phyloP scores from a whole-genome alignment of 129 eudicot species.

The Heracleum sosnowskyi region DNA sequence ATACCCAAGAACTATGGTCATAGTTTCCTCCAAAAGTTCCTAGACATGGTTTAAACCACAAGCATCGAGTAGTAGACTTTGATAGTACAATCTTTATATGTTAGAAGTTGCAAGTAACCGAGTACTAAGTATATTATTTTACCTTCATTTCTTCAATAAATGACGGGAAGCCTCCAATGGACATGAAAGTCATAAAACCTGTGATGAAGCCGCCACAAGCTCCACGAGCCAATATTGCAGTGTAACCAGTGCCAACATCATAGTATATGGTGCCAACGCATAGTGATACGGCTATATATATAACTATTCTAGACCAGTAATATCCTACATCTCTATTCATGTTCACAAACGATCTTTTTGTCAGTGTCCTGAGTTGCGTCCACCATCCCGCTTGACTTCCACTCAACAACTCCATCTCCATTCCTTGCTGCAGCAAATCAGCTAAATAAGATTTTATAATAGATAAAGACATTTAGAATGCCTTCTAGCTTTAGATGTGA shows the following conservation, averaged over 20 bases:
- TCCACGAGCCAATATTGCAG: conserved; percentile 67
- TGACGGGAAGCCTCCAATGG: conserved; percentile 88
- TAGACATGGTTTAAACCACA: not conserved
- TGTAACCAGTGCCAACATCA: conserved; percentile 69
- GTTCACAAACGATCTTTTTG: conserved; percentile 55
- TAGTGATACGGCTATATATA: conserved; percentile 45
- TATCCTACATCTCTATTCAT: conserved; percentile 82
- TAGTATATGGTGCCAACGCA: conserved; percentile 71
- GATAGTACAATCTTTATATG: not conserved
- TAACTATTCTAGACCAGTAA: conserved; percentile 62
- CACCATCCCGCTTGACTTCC: conserved; percentile 78
- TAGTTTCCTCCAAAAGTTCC: not conserved
- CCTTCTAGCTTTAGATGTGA: not conserved
- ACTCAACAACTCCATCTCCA: conserved; percentile 21
- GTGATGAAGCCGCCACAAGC: conserved; percentile 80
- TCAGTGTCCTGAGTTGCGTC: conserved; percentile 71
- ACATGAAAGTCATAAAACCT: conserved; percentile 87
- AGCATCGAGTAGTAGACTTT: not conserved
- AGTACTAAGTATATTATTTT: not conserved
- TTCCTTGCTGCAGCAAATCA: conserved; percentile 38
- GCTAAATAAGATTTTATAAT: not conserved
- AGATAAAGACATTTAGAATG: not conserved
- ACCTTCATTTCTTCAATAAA: conserved; percentile 91
- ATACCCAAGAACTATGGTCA: not conserved
- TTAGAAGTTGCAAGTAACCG: not conserved